Evolutionary conservation across 2,329 filamentous ascomycete genomes (phyloP).

Genomic region (Curvularia spicifera): DNA sequence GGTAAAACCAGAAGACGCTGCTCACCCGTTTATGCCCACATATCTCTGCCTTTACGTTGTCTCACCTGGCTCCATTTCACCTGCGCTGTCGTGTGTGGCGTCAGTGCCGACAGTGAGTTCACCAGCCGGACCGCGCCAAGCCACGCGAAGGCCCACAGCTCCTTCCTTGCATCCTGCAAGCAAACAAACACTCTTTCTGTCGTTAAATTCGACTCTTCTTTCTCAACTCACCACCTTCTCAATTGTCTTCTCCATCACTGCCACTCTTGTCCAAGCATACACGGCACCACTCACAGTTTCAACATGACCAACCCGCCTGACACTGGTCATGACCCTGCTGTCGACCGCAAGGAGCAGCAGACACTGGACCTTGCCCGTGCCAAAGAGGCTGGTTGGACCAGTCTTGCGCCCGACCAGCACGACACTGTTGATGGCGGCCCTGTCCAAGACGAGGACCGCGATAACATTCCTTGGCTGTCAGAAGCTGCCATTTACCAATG

Average conservation of each 20-base stretch:
- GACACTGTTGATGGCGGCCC: slow-evolving; percentile 38
- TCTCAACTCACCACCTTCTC: neutral
- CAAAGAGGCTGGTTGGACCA: slow-evolving; percentile 56
- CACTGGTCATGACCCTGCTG: slow-evolving; percentile 23
- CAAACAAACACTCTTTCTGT: slow-evolving; percentile 12
- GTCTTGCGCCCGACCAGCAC: slow-evolving; percentile 59
- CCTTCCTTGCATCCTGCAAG: slow-evolving; percentile 12
- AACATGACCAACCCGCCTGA: slow-evolving; percentile 32
- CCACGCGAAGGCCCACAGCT: slow-evolving; percentile 9
- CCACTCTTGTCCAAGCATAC: too few species aligned
- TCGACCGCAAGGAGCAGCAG: slow-evolving; percentile 34
- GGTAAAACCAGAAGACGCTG: too few species aligned
- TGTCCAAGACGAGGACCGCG: slow-evolving; percentile 28
- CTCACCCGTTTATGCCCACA: too few species aligned
- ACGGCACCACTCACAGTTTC: neutral
- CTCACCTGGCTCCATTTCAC: slow-evolving; percentile 4
- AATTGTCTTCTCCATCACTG: too few species aligned
- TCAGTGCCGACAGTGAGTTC: slow-evolving; percentile 8
- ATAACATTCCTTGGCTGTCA: slow-evolving; percentile 54
- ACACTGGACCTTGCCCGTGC: slow-evolving; percentile 34
- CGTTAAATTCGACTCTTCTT: too few species aligned
- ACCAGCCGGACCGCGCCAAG: slow-evolving; percentile 8
- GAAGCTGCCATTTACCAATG: slow-evolving; percentile 78
- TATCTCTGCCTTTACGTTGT: slow-evolving; percentile 9
- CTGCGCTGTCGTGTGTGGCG: neutral